A percentile compares a stretch with the other conserved stretches of the same genome.
phyloP scores from a whole-genome alignment of 192 early-diverging fungal genomes.

The Hyaloraphidium curvatum region DNA sequence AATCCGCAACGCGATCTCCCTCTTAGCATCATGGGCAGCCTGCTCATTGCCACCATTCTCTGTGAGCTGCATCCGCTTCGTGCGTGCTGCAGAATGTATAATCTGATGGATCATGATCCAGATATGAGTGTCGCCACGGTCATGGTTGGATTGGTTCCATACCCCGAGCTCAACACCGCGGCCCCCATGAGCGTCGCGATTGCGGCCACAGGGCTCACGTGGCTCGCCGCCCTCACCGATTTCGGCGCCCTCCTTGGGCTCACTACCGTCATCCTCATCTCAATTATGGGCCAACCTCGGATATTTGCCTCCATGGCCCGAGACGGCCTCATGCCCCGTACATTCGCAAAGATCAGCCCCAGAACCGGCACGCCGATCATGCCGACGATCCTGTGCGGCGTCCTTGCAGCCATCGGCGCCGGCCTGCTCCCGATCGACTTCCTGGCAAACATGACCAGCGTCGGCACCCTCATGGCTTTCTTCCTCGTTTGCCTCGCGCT shows the following conservation, averaged over 20 bases:
- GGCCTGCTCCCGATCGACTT: slow-evolving; percentile 64
- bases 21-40: slow-evolving; percentile 63
- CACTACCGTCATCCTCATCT: slow-evolving; percentile 54
- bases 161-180: slow-evolving; percentile 17
- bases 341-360: slow-evolving; percentile 50
- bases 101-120: too few relatives aligned
- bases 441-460: slow-evolving; percentile 63
- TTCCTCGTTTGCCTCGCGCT: slow-evolving; percentile 61
- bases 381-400: slow-evolving; percentile 45
- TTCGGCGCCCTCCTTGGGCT: slow-evolving; percentile 61
- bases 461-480: slow-evolving; percentile 70
- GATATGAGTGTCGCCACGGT: too few relatives aligned
- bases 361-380: not conserved
- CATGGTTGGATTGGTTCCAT: slow-evolving; percentile 50
- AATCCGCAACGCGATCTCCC: slow-evolving; percentile 65
- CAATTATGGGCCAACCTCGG: slow-evolving; percentile 66
- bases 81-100: too few relatives aligned
- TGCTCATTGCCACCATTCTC: slow-evolving; percentile 54
- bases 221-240: slow-evolving; percentile 59
- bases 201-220: slow-evolving; percentile 18
- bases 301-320: slow-evolving; percentile 73
- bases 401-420: slow-evolving; percentile 41
- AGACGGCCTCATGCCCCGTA: slow-evolving; percentile 58
- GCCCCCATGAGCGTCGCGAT: slow-evolving; percentile 7
- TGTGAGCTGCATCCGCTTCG: slow-evolving; percentile 47